Evolutionary conservation across 805 yeast species (phyloP), one percentile per base, ranked within the genome.

Genomic region (Komagataella populi): DNA sequence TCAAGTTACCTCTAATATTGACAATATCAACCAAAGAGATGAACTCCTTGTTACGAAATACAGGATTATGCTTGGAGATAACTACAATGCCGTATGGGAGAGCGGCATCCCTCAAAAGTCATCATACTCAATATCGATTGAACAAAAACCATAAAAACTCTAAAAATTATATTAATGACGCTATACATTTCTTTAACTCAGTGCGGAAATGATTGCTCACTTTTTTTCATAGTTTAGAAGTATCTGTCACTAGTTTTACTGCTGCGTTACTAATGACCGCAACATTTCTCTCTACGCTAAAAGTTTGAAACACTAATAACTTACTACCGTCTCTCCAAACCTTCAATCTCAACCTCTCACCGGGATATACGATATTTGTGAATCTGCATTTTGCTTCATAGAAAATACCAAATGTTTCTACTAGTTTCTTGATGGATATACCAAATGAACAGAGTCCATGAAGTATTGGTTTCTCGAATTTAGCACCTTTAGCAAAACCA

Each of bases 381-480:
- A 91, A 91, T 64, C 98, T 81, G 14, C 80, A 93, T 73, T 91
- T 91, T 65, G 88, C 76, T 71, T 89, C 96, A 61, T 77, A 77
- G 67, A 83, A 86, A 44, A 76, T 72, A 48, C 99, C 98, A 67
- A 70, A 91, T 60, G 85, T 75, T 59, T 89, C 96, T 59, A 76
- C 73, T 56, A 91, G 72, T 16, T 79, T 76, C 65, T 90, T 87
- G 30, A 83, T 84, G 46, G 86, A 70, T 53, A 90, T 77, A 55
- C 99, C 99, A 64, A 87, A 80, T 17, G 87, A 77, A 61, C 95
- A 85, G 68, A 91, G 76, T 46, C 99, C 99, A 69, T 91, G 99
- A 57, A 91, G 76, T 59, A 91, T 91, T 49, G 99, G 99, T 51
- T 72, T 70, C 49, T 80, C 81, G 66, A 91, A 91, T 55, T 84